Evolutionary conservation across 2,329 filamentous ascomycete genomes (phyloP).

Genomic region (Cordyceps tenuipes): DNA sequence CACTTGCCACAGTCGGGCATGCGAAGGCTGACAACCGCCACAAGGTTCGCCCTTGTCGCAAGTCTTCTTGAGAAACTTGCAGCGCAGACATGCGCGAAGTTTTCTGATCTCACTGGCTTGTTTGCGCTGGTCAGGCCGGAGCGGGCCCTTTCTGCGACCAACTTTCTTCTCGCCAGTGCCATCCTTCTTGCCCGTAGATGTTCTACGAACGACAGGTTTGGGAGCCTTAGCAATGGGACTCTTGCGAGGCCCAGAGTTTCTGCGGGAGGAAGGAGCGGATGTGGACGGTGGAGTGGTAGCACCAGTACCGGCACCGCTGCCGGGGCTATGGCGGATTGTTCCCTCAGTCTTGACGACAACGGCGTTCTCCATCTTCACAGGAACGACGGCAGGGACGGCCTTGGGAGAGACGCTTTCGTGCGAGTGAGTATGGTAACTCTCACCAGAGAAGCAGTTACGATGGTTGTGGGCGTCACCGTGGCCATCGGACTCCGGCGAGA

Average conservation of each 20-base stretch:
- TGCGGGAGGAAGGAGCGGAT: constrained; percentile 40
- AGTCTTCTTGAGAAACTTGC: constrained; percentile 98
- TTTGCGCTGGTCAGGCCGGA: constrained; percentile 88
- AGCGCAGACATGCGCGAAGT: constrained; percentile 83
- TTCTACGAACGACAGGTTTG: constrained; percentile 78
- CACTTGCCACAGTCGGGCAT: constrained; percentile 93
- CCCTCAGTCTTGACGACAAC: constrained; percentile 33
- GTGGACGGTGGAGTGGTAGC: constrained; percentile 54
- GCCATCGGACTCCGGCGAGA: constrained; percentile 74
- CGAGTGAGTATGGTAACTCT: constrained; percentile 33
- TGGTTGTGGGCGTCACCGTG: constrained; percentile 54
- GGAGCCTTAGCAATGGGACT: constrained; percentile 72
- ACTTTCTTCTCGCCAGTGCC: constrained; percentile 79
- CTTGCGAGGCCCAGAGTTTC: constrained; percentile 64
- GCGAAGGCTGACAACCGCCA: constrained; percentile 88
- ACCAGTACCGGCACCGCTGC: constrained; percentile 51
- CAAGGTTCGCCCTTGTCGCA: constrained; percentile 97
- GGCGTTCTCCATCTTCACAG: constrained; percentile 49
- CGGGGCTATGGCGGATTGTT: constrained; percentile 51
- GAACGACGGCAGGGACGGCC: constrained; percentile 58
- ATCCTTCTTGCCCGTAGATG: constrained; percentile 69
- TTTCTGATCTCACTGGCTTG: constrained; percentile 97
- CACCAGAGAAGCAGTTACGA: constrained; percentile 54
- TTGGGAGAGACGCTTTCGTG: constrained; percentile 58
- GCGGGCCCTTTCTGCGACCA: constrained; percentile 78